Conservation (phyloP, 331 rosid species). For the Quercus lobata region DNA sequence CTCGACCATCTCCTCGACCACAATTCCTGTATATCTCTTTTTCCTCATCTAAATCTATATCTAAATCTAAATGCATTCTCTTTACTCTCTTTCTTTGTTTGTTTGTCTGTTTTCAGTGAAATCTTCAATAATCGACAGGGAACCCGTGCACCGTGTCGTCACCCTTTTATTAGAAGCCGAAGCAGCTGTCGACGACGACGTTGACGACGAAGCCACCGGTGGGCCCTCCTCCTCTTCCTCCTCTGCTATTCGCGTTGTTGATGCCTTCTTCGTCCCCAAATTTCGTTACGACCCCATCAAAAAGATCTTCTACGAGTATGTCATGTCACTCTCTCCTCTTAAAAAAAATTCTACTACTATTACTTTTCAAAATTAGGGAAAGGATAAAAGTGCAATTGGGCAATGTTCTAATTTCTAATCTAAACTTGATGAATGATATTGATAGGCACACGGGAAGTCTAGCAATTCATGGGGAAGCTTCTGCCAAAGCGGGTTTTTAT, state of each 20-base stretch:
- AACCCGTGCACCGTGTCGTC: slow-evolving; percentile 55
- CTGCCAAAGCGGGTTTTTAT: slow-evolving; percentile 64
- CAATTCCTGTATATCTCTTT: slow-evolving; percentile 43
- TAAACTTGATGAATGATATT: not conserved
- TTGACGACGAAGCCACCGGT: slow-evolving; percentile 21
- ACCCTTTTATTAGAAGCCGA: slow-evolving; percentile 46
- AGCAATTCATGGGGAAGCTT: slow-evolving; percentile 76
- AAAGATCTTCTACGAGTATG: slow-evolving; percentile 70
- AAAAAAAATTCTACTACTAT: too few relatives aligned
- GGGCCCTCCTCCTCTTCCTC: not conserved
- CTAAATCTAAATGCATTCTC: not conserved
- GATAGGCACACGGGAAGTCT: slow-evolving; percentile 53
- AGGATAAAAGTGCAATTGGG: too few relatives aligned
- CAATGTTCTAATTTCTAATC: not conserved
- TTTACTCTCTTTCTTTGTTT: not conserved
- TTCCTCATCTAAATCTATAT: not conserved
- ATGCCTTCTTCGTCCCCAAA: slow-evolving; percentile 58
- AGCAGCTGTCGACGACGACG: slow-evolving; percentile 18
- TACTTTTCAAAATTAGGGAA: too few relatives aligned
- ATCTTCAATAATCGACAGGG: slow-evolving; percentile 65
- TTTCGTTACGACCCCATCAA: slow-evolving; percentile 61
- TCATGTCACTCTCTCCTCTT: not conserved
- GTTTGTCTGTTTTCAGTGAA: slow-evolving; percentile 46
- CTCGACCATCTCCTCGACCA: slow-evolving; percentile 64
- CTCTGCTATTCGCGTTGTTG: slow-evolving; percentile 45